Evolutionary conservation across 805 yeast species (phyloP), one percentile per base, ranked within the genome.

Genomic region (Metschnikowia proteae): DNA sequence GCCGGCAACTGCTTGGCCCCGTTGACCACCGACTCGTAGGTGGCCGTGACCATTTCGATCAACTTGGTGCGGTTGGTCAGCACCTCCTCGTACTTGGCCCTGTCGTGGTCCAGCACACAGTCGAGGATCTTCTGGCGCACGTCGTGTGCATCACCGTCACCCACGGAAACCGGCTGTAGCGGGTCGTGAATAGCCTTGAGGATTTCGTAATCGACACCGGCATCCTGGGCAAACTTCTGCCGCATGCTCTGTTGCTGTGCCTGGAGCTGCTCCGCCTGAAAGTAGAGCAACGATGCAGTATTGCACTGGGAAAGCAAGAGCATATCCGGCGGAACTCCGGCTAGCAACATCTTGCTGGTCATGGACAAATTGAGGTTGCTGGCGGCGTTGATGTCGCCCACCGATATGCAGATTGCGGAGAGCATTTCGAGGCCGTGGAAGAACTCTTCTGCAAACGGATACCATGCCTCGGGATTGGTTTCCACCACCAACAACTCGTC

Each of bases 371-470:
- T 84, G 40, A 85, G 74, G 44, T 79, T 70, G 17, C 83, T 67
- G 1, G 91, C 89, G 41, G 78, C 67, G 17, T 78, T 68, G 44
- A 82, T 68, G 61, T 86, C 89, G n/a, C 88, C 88, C 11, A 81
- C 73, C 1, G 85, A 76, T 47, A 88, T 66, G 52, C 86, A 84
- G 35, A 83, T 70, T 2, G 94, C 89, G 3, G 87, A 82, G 55
- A 83, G 79, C 48, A 88, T 60, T 57, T 90, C 96, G 65, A 92
- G 75, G 1, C 88, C 84, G 47, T 83, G 81, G 63, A 90, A 83
- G 53, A 86, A 78, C 58, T 89, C 96, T 49, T 85, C 88, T 33
- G 83, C 72, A 62, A 87, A 90, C 3, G 84, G 86, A 47, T 79
- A 83, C 87, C 88, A 85, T 1, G 81, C 79, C 43, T 74, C 76